Percentiles rank a stretch among this genome's conserved stretches.
Conservation (phyloP, 257 asterid species). For the Scutellaria minor region DNA sequence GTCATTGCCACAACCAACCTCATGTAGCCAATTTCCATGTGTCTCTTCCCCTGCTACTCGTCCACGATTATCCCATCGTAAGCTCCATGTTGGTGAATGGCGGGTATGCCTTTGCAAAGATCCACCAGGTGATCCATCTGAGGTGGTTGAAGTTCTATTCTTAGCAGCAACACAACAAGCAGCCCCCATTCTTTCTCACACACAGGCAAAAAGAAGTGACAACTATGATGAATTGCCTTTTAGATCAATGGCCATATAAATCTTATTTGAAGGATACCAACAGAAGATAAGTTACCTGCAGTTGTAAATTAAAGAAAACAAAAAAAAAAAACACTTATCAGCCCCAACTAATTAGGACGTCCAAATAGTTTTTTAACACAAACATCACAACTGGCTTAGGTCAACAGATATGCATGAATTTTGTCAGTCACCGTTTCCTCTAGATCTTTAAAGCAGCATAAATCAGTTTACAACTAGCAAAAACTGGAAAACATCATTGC, state of each 20-base stretch:
- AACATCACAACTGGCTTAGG: constrained; percentile 19
- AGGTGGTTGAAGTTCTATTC: constrained; percentile 53
- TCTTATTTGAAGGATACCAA: constrained; percentile 16
- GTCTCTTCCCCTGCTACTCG: constrained; percentile 91
- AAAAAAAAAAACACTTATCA: constrained; percentile 18
- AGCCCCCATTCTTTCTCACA: constrained; percentile 83
- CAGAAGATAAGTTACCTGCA: constrained; percentile 42
- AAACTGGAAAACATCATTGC: constrained; percentile 14
- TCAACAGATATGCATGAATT: constrained; percentile 20
- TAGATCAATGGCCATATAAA: constrained; percentile 37
- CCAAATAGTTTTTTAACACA: neutral
- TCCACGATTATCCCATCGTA: constrained; percentile 94
- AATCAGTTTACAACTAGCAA: constrained; percentile 27
- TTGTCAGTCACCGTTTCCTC: constrained; percentile 18
- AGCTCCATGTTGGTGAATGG: constrained; percentile 94
- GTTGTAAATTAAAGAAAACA: neutral
- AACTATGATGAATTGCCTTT: constrained; percentile 23
- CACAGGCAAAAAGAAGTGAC: constrained; percentile 28
- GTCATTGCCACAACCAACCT: constrained; percentile 52
- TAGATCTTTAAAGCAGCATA: constrained; percentile 18
- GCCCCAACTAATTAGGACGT: constrained; percentile 32
- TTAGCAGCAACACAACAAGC: constrained; percentile 97
- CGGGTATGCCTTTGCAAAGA: constrained; percentile 66
- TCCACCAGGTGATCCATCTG: constrained; percentile 67
- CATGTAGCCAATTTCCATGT: constrained; percentile 64